Evolutionary conservation across 352 stramenopile species (phyloP).

Genomic region (Pythium aristosporum): DNA sequence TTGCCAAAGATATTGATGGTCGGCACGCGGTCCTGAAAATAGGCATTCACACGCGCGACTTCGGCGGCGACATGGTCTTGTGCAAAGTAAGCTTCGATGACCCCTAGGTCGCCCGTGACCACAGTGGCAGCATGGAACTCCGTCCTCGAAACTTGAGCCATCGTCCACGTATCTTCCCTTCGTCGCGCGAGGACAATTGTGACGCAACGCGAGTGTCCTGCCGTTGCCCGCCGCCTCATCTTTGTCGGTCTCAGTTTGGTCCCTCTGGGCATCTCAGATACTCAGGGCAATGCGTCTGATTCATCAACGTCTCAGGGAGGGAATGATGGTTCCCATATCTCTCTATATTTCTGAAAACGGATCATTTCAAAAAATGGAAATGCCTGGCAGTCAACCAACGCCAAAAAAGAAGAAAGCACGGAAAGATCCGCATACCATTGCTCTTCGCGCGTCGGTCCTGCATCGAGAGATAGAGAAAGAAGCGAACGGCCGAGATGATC

Average conservation of each 20-base stretch:
- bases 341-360: constrained; percentile 2
- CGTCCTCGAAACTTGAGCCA: constrained; percentile 8
- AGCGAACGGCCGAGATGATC: constrained; percentile 80
- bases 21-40: constrained; percentile 8
- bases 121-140: constrained; percentile 8
- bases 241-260: background rate
- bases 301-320: no score
- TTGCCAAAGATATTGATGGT: constrained; percentile 8
- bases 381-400: background rate
- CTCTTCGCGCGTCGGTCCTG: background rate
- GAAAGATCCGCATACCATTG: constrained; percentile 22
- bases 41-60: constrained; percentile 12
- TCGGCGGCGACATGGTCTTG: constrained; percentile 9
- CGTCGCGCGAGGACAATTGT: background rate
- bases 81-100: constrained; percentile 11
- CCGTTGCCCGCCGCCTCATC: background rate
- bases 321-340: constrained; percentile 7
- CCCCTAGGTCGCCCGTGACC: constrained; percentile 1
- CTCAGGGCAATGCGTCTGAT: background rate
- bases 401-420: constrained; percentile 13
- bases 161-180: background rate
- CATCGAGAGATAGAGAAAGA: background rate
- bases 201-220: background rate
- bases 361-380: constrained; percentile 7
- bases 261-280: constrained; percentile 13